These are phyloP conservation scores for Bacidia gigantensis DNA, from an alignment of 495 filamentous ascomycete species.

Conservation along the genomic window DNA sequence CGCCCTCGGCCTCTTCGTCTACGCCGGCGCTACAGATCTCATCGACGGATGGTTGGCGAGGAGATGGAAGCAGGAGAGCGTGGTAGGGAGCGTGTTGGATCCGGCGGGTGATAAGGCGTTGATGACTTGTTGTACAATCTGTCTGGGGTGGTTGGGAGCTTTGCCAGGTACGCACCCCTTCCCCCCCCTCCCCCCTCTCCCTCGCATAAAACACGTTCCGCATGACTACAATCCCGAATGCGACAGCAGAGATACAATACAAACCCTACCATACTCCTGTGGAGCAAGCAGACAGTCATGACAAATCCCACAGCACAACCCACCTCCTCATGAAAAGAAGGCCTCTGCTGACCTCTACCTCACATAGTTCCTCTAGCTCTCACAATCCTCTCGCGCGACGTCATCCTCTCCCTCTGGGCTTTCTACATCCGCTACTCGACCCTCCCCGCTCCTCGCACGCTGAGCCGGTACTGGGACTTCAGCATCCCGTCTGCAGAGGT, in stretches of 20 bases:
- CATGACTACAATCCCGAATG: too few relatives aligned
- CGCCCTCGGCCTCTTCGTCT: conserved; percentile 74
- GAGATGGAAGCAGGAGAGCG: conserved; percentile 73
- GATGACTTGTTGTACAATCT: conserved; percentile 83
- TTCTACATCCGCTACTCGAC: conserved; percentile 94
- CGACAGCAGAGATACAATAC: too few relatives aligned
- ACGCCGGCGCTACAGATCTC: conserved; percentile 82
- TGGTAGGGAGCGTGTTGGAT: conserved; percentile 92
- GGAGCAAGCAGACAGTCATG: too few relatives aligned
- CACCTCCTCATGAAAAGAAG: too few relatives aligned
- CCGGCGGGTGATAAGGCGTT: conserved; percentile 93
- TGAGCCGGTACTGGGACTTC: conserved; percentile 95
- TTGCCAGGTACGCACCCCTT: conserved; percentile 46
- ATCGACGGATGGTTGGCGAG: conserved; percentile 89
- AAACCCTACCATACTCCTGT: too few relatives aligned
- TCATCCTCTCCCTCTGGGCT: conserved; percentile 73
- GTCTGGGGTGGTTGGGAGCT: conserved; percentile 58
- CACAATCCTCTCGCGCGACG: conserved; percentile 81
- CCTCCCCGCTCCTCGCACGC: conserved; percentile 82
- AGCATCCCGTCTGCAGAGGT: conserved; percentile 86
- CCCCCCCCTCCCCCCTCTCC: too few relatives aligned
- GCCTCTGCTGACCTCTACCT: too few relatives aligned
- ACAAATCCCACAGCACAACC: too few relatives aligned
- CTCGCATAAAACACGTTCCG: too few relatives aligned
- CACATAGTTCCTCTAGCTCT: conserved; percentile 72